These are phyloP conservation scores for Penicillium corylophilum DNA, from an alignment of 2,329 filamentous ascomycete species.

Conservation along the genomic window DNA sequence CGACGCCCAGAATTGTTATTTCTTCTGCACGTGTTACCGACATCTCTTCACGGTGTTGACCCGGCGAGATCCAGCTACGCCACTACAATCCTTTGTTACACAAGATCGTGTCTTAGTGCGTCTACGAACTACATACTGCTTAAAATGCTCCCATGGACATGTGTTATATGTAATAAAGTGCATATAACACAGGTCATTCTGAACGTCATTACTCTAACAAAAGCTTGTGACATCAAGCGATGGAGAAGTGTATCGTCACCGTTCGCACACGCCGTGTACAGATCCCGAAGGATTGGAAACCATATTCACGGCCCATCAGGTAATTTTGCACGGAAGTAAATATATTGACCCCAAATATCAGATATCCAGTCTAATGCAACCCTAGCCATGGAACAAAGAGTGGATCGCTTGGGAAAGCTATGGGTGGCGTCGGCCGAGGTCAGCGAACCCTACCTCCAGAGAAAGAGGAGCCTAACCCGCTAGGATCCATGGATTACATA, in stretches of 20 bases:
- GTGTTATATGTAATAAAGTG: background rate
- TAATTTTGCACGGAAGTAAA: background rate
- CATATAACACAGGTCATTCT: background rate
- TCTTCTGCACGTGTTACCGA: background rate
- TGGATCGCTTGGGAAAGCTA: constrained; percentile 8
- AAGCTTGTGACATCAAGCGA: background rate
- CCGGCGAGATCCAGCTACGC: constrained; percentile 5
- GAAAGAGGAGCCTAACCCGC: background rate
- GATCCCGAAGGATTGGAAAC: background rate
- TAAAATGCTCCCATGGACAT: background rate
- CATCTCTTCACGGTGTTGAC: background rate
- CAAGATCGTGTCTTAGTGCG: background rate
- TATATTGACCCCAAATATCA: background rate
- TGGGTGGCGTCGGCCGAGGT: background rate
- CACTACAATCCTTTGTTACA: constrained; percentile 2
- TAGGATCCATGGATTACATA: background rate
- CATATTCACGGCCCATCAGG: background rate
- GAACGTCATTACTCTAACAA: background rate
- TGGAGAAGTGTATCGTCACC: background rate
- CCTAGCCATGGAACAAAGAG: constrained; percentile 9
- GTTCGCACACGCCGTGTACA: background rate
- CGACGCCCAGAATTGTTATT: background rate
- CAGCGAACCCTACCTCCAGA: too few species aligned
- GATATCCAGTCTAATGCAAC: constrained; percentile 5
- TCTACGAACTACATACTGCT: background rate